Conservation (phyloP, 1,284 basidiomycete genomes). For the Moesziomyces globuligerus region DNA sequence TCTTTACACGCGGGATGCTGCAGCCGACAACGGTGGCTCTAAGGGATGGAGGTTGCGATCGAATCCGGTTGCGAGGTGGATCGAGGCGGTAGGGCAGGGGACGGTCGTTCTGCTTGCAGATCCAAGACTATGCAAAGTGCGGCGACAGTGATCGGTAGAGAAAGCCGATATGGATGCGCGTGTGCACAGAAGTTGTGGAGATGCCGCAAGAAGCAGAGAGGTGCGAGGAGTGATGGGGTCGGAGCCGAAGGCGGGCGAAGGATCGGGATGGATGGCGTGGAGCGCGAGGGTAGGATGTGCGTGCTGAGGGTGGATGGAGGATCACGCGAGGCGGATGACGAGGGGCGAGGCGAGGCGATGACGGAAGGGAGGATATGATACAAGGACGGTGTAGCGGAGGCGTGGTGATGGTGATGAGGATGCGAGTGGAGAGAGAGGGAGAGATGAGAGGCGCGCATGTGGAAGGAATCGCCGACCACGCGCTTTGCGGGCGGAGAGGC, state of each 20-base stretch:
- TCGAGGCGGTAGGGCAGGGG: no score
- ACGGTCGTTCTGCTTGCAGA: no score
- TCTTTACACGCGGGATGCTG: no score
- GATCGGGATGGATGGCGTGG: not conserved
- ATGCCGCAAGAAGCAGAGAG: not conserved
- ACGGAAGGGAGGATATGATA: not conserved
- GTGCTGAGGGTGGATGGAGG: not conserved
- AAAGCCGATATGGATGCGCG: no score
- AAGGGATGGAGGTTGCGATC: constrained; percentile 1
- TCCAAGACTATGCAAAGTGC: no score
- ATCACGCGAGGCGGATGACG: not conserved
- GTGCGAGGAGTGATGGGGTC: no score
- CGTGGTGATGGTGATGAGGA: not conserved
- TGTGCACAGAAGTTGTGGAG: no score
- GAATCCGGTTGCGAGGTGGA: no score
- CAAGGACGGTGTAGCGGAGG: not conserved
- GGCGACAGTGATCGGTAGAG: no score
- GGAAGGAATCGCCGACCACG: no score
- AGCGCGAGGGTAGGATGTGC: not conserved
- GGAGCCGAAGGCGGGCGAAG: not conserved
- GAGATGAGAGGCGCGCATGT: constrained; percentile 1
- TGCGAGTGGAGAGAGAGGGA: not conserved
- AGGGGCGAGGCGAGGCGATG: no score
- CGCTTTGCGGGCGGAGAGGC: no score
- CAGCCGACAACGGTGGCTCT: not conserved